Conservation (phyloP, 1,284 basidiomycete species). For the Golubevia pallescens region DNA sequence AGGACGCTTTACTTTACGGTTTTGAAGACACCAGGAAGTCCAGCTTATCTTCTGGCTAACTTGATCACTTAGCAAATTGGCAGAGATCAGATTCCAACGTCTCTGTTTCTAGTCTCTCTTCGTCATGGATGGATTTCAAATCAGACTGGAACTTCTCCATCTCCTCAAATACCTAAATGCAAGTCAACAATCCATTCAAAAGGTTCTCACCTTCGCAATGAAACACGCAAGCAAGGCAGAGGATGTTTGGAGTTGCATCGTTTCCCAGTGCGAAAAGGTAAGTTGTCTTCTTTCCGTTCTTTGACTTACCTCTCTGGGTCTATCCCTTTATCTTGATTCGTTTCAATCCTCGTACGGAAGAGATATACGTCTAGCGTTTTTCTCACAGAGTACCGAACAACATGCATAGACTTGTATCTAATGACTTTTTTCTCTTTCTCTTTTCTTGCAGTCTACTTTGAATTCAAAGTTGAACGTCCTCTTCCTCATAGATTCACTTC, state of each 20-base stretch:
- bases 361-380: no score
- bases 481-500: slow-evolving; percentile 84
- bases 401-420: slow-evolving; percentile 2
- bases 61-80: no score
- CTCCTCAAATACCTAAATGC: slow-evolving; percentile 55
- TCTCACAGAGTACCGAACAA: no score
- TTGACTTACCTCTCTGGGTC: background rate
- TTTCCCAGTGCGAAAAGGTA: slow-evolving; percentile 86
- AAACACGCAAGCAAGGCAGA: slow-evolving; percentile 83
- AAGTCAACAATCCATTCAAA: slow-evolving; percentile 85
- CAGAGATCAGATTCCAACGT: no score
- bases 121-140: no score
- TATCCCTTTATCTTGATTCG: background rate
- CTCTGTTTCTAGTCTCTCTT: no score
- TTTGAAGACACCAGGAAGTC: no score
- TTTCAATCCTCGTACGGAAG: no score
- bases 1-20: no score
- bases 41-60: no score
- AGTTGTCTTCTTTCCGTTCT: slow-evolving; percentile 11
- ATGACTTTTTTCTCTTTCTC: slow-evolving; percentile 4
- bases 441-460: slow-evolving; percentile 73
- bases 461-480: slow-evolving; percentile 91
- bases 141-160: slow-evolving; percentile 56
- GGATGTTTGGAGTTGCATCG: slow-evolving; percentile 91
- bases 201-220: slow-evolving; percentile 82